A percentile compares a stretch with the other conserved stretches of the same genome.
phyloP scores from a whole-genome alignment of 306 rosid species.

The Vigna reflexopilosa region DNA sequence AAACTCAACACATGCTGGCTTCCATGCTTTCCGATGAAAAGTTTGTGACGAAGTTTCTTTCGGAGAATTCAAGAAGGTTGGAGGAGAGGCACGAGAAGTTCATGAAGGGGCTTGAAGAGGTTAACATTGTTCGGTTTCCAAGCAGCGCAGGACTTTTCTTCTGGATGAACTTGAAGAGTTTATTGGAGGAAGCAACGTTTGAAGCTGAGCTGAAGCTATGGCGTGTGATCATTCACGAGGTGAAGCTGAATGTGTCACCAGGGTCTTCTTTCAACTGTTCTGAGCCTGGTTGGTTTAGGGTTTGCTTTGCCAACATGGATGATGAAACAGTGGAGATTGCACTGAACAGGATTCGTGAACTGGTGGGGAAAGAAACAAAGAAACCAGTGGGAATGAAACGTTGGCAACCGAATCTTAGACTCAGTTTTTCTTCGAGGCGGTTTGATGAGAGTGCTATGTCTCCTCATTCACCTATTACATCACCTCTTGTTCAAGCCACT shows the following conservation, averaged over 20 bases:
- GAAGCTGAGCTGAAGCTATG: constrained; percentile 77
- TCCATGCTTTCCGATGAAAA: constrained; percentile 71
- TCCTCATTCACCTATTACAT: constrained; percentile 75
- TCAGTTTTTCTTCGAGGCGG: constrained; percentile 60
- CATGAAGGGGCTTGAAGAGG: constrained; percentile 62
- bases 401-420: constrained; percentile 55
- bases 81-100: constrained; percentile 50
- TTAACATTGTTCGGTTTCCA: constrained; percentile 67
- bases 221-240: constrained; percentile 69
- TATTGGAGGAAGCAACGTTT: constrained; percentile 62
- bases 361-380: constrained; percentile 54
- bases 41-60: constrained; percentile 56
- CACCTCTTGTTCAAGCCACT: constrained; percentile 73
- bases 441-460: constrained; percentile 68
- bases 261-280: constrained; percentile 79
- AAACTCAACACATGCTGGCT: constrained; percentile 76
- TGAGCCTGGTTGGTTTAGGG: constrained; percentile 96
- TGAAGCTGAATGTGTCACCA: constrained; percentile 91
- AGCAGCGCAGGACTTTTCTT: constrained; percentile 78
- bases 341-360: constrained; percentile 59
- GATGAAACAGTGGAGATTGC: constrained; percentile 70
- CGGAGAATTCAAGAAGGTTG: constrained; percentile 65
- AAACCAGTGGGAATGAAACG: constrained; percentile 38
- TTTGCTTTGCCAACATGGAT: constrained; percentile 93
- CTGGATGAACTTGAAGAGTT: constrained; percentile 80